Base-by-base conservation (phyloP, 2,329 filamentous ascomycete genomes). In the Penicillium sp. region DNA sequence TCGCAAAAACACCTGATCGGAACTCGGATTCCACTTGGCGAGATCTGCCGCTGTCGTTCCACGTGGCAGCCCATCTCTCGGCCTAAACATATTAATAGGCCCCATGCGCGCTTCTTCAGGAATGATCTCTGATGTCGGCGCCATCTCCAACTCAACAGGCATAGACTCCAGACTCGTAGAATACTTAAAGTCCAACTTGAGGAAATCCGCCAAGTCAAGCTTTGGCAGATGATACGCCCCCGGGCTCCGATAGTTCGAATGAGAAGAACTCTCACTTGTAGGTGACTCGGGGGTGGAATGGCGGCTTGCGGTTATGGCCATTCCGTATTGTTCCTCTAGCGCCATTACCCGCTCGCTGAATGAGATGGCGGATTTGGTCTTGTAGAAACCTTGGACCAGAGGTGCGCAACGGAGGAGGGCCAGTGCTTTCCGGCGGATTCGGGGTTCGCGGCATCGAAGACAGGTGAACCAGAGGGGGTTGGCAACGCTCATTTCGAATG, bases 361-460 rank as follows among this genome's bases (percentile, higher is more conserved):
- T 3, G 49, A 39, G 12, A 56, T 54, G 6, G 57, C 57, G 0
- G 61, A 53, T 1, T 47, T 50, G 15, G 53, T 49, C 31, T 65
- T 61, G 24, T 63, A 61, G 18, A 71, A 61, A 0, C 70, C 70
- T 41, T 71, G 63, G 2, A 70, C 54, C 1, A 47, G 56, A 6
- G 64, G 65, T 3, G 61, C 59, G 45, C 47, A 54, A 1, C 53
- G 56, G 0, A 71, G 53, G 15, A 72, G 51, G 13, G 54, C 52
- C 1, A 73, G 33, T 21, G 70, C 68, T 2, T 51, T 42, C 2
- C 70, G 67, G 34, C 70, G 65, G 12, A 63, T 56, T 4, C 13
- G 42, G 1, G 67, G 69, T n/a, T 71, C 63, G 8, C 69, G 66
- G 42, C 70, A 73, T 43, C 64, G 60, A 1, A 70, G 53, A 24